phyloP scores from a whole-genome alignment of 2,329 filamentous ascomycete genomes.

The Trichoderma koningii region DNA sequence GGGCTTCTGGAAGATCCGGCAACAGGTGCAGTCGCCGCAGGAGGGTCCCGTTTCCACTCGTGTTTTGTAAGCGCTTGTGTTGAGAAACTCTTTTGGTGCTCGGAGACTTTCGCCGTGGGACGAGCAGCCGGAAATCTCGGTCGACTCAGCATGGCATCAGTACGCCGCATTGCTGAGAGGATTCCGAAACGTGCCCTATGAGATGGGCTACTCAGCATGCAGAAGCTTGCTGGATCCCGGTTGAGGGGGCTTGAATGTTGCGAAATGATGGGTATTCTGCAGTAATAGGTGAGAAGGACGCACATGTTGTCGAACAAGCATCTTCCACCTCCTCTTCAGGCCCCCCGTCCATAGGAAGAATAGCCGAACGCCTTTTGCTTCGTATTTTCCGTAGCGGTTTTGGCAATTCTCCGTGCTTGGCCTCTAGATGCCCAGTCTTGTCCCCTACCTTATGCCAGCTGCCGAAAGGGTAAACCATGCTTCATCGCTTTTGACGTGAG shows the following conservation, averaged over 20 bases:
- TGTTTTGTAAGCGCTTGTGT: slow-evolving; percentile 20
- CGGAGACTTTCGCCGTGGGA: slow-evolving; percentile 17
- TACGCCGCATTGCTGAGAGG: not conserved
- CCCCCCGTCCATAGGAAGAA: too few relatives aligned
- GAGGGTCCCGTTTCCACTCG: slow-evolving; percentile 9
- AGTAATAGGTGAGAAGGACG: too few relatives aligned
- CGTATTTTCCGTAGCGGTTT: too few relatives aligned
- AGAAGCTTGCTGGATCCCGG: not conserved
- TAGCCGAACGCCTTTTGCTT: too few relatives aligned
- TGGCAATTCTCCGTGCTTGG: too few relatives aligned
- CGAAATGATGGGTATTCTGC: too few relatives aligned
- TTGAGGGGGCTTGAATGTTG: too few relatives aligned
- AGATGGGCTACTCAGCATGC: not conserved
- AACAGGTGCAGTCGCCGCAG: not conserved
- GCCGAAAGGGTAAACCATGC: not conserved
- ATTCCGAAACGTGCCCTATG: not conserved
- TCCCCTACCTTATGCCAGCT: not conserved
- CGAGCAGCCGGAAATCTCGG: slow-evolving; percentile 13
- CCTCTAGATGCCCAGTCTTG: not conserved
- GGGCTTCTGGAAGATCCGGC: slow-evolving; percentile 20
- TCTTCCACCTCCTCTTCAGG: too few relatives aligned
- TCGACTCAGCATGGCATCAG: not conserved
- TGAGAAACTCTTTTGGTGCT: not conserved
- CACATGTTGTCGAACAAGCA: too few relatives aligned
- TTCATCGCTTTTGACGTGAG: not conserved